These are phyloP conservation scores for Boletus rubescentipes DNA, from an alignment of 768 basidiomycete species.

Conservation along the genomic window DNA sequence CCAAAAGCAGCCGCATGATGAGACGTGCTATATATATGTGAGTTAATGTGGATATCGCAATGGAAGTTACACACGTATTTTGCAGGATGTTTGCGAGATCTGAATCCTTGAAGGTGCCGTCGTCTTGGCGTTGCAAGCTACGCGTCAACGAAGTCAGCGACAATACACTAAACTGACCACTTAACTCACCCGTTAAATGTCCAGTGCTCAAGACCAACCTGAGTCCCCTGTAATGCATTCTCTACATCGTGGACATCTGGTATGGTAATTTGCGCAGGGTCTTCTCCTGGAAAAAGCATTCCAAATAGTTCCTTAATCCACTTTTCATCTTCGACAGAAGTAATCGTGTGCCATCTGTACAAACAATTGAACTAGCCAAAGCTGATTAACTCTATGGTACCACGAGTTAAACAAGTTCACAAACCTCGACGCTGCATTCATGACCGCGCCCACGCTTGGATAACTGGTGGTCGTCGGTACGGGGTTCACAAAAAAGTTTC, in stretches of 20 bases:
- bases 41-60: neutral
- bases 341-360: slow-evolving; percentile 85
- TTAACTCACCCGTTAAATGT: slow-evolving; percentile 57
- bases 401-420: slow-evolving; percentile 7
- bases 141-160: slow-evolving; percentile 3
- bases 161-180: neutral
- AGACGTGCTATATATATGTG: slow-evolving; percentile 49
- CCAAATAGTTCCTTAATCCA: slow-evolving; percentile 58
- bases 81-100: slow-evolving; percentile 68
- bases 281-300: slow-evolving; percentile 53
- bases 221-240: slow-evolving; percentile 35
- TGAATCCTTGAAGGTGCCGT: slow-evolving; percentile 63
- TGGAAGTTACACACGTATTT: slow-evolving; percentile 51
- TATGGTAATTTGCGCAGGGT: slow-evolving; percentile 44
- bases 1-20: slow-evolving; percentile 72
- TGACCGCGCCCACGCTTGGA: slow-evolving; percentile 84
- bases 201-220: slow-evolving; percentile 59
- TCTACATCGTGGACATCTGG: slow-evolving; percentile 54
- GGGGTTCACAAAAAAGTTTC: slow-evolving; percentile 73
- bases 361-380: slow-evolving; percentile 71
- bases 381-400: neutral
- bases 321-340: slow-evolving; percentile 65
- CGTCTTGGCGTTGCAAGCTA: slow-evolving; percentile 59
- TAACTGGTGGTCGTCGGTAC: slow-evolving; percentile 56
- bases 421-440: slow-evolving; percentile 77